Base-by-base conservation (phyloP, 75 land plant genomes). In the Ceratopteris richardii region DNA sequence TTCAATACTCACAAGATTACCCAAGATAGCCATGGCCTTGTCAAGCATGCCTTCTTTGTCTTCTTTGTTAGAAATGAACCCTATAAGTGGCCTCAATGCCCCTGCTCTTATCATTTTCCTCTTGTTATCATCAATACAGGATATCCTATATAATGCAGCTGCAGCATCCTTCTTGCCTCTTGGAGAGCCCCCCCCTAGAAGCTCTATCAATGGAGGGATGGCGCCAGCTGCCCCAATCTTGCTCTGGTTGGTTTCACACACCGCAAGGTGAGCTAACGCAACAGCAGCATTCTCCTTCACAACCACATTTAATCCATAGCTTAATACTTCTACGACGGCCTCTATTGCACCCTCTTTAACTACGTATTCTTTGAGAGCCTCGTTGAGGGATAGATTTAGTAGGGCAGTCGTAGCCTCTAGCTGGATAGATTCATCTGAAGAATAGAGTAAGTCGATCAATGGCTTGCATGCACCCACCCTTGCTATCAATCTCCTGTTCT, bases 271-370 rank as follows among this genome's bases (percentile, higher is more conserved):
- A 41, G 76, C 31, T 47, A 88, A 58, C 12, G 88, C 81, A 31
- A 81, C 73, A 2, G 97, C 97, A 7, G 97, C 93, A 66, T 91
- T 91, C 64, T 91, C 83, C 57, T 81, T 87, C 16, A 83, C 68
- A 3, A 50, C 68, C 1, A 63, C 64, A 46, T 69, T 72, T 22
- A 82, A 73, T 11, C 97, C 97, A n/a, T 72, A 71, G 30, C 70
- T 79, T 39, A 91, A 65, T 2, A 76, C 88, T 37, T 77, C 72
- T 12, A 91, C 67, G 14, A 91, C 54, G 9, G 83, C 67, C 37
- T 80, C 77, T 33, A 84, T 65, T 2, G 93, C 93, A 0, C 97
- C 97, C 1, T 81, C 74, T 17, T 57, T 66, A 3, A 77, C 59
- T 40, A 91, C 84, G 17, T 60, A 14, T 2, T 21, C 36, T 59